Evolutionary conservation across 345 rosid genomes (phyloP), one percentile per base, ranked within the genome.

Genomic region (Murraya koenigii): DNA sequence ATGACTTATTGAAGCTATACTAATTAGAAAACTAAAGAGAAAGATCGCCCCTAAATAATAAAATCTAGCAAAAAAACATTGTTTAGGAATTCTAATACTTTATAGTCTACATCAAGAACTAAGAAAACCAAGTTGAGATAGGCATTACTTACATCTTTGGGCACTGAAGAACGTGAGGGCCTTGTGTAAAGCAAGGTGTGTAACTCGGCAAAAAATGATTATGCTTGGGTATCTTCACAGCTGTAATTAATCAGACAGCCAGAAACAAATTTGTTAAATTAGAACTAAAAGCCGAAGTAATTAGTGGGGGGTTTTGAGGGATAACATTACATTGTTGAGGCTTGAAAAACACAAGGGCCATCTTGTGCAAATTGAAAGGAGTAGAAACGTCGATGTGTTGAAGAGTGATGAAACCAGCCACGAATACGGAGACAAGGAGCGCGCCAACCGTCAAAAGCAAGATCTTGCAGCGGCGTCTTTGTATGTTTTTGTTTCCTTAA

Each of bases 111-210:
- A 44, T 44, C 17, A 44, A 44, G 49, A 13, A 44, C 4, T 13
- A 44, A 44, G 49, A 44, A 3, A 60, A 1, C 5, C 1, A 10
- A 60, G 36, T 26, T 44, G 33, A 15, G 1, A 14, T 14, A 69
- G 3, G 15, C 17, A 59, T 15, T 1, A 63, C 87, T 75, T 84
- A 96, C 97, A 94, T 65, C 88, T 81, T 78, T 97, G 99, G 75
- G 90, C 99, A 81, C 93, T 97, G 93, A 97, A 97, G 89, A 97
- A 97, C 92, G 88, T 91, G 85, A 94, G 97, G 39, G 98, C 94
- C 85, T 94, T 94, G 75, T 85, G 95, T 25, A 96, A 95, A 55
- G 97, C 97, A 44, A 92, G 82, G 82, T 0, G 97, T 94, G 82
- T 93, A 97, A 66, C 94, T 97, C 19, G 19, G 30, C 20, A 0